Percentiles rank a stretch among this genome's conserved stretches.
Evolutionary conservation across 139 green algal genomes (phyloP).

Genomic region (Closterium sp.): DNA sequence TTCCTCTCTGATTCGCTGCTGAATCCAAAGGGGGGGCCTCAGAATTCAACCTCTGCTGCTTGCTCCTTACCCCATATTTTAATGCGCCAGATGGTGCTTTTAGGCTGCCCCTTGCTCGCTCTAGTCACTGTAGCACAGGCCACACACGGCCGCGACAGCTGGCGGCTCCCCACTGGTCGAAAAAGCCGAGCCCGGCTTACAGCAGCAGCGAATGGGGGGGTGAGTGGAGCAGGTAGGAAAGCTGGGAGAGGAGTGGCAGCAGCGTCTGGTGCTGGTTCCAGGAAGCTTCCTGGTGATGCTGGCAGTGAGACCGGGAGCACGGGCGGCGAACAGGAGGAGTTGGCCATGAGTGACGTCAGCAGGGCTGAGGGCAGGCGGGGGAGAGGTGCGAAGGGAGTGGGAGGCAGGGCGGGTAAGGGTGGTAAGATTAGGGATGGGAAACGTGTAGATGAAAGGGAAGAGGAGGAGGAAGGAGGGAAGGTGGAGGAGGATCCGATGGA

Average conservation of each 20-base stretch:
- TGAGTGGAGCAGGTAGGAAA: background rate
- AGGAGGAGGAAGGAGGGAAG: background rate
- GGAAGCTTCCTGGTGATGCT: background rate
- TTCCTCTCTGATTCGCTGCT: background rate
- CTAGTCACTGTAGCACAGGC: background rate
- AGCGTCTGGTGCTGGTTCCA: background rate
- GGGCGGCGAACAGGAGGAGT: background rate
- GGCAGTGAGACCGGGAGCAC: background rate
- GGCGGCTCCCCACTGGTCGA: background rate
- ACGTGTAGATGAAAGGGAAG: background rate
- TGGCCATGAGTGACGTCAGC: background rate
- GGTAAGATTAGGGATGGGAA: background rate
- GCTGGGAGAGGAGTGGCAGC: background rate
- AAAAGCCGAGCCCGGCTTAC: too few species aligned
- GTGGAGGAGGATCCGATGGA: background rate
- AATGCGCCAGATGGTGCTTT: background rate
- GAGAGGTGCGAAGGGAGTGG: background rate
- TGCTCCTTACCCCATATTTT: background rate
- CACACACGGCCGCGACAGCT: background rate
- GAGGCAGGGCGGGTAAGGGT: background rate
- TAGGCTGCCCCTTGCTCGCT: background rate
- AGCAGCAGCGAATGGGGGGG: background rate
- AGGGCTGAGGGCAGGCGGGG: background rate
- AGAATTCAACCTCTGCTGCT: background rate
- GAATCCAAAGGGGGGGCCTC: too few species aligned